Base-by-base conservation (phyloP, 495 filamentous ascomycete species). In the Penicillium fimorum region DNA sequence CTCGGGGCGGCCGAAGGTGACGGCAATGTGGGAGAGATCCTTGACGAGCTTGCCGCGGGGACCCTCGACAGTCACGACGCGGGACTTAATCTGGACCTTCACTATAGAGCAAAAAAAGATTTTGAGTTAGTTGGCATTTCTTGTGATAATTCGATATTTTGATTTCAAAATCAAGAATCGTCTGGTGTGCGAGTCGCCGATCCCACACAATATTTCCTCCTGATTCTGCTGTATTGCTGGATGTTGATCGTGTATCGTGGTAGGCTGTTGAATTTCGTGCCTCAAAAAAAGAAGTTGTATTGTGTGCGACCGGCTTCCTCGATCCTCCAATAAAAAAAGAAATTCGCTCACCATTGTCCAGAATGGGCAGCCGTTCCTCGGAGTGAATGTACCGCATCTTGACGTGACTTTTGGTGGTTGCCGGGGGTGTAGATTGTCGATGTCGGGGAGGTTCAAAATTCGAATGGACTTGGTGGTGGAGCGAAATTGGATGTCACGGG, bases 371-470 rank as follows among this genome's bases (percentile, higher is more conserved):
- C 79, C 84, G 84, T 86, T 98, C 93, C 80, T 89, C 81, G 70
- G 89, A 93, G 83, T 97, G 91, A 82, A 97, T 96, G 87, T 96
- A 96, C 82, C 87, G 89, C 92, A 96, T 96, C 77, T 87, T 94
- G 83, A 72, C 76, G 77, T 73, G 70, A 72, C 76, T 68, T 70
- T 70, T 68, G 70, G 68, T 69, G 65, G 68, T 77, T 70, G 75
- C 70, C 73, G 74, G 74, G 70, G 73, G 66, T 66, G 68, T 54
- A 44, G 65, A 67, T 75, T 76, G 73, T 76, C 73, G 75, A 70
- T 72, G 72, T 76, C 71, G 71, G 67, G 71, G 68, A 75, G 66
- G 70, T 72, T 73, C 74, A 73, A 78, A 76, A 70, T 68, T 76
- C 73, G 62, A 66, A 62, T 69, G 66, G 64, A 68, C 67, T 68